Base-by-base conservation (phyloP, 345 rosid genomes). In the Raphanus raphanistrum region DNA sequence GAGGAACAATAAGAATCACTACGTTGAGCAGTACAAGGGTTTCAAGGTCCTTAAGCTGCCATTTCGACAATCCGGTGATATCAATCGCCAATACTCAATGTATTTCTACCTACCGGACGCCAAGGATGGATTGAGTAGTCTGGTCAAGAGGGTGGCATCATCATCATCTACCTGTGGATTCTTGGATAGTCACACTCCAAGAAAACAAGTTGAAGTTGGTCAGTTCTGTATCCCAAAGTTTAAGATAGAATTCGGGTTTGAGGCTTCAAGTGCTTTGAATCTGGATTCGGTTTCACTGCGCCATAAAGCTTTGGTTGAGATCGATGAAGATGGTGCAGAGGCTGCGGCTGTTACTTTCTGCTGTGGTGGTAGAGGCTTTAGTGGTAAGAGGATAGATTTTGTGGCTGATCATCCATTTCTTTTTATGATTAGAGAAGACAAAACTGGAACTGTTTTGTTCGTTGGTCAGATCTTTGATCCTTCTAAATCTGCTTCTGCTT, bases 41-140 rank as follows among this genome's bases (percentile, higher is more conserved):
- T 74, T 74, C 43, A 65, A 74, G 43, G 78, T 66, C 57, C 72
- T 74, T 2, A 65, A 26, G 57, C 78, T 74, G n/a, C 72, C 72
- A 4, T 74, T 21, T 61, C 26, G 16, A 27, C 72, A 55, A 66
- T 6, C 10, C 29, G 15, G 7, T 0, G 57, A 62, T 2, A 72
- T n/a, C 5, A 33, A 26, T 1, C 64, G 78, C 25, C 8, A 6
- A 0, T 66, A 52, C 54, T 64, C 72, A 10, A 65, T 72, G 68
- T 16, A 61, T 10, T 43, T 72, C 5, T 72, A 72, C 43, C 68
- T 72, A 9, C 69, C 76, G 1, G 61, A 72, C 6, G 11, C 35
- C 5, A 72, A 6, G 4, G 48, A 31, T 61, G 68, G 48, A 7
- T 48, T 73, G 68, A 21, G 63, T 31, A 0, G 2, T 63, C 76